phyloP scores from a whole-genome alignment of 1,284 basidiomycete genomes.

The Ustilago curta region DNA sequence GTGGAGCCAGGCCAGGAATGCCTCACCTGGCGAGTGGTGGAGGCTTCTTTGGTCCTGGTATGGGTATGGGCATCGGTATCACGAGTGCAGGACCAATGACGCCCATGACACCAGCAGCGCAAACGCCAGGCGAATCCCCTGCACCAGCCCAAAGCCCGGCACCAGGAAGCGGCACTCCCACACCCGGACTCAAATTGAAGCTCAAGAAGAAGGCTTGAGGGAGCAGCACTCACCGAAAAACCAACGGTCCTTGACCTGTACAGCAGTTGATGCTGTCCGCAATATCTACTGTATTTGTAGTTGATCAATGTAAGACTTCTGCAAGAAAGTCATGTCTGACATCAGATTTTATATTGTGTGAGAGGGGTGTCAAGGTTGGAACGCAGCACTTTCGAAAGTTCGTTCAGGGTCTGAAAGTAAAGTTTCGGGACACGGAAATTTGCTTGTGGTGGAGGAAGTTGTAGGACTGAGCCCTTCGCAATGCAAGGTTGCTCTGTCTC shows the following conservation, averaged over 20 bases:
- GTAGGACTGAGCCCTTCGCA: slow-evolving; percentile 7
- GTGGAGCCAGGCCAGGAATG: slow-evolving; percentile 38
- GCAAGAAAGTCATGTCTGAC: not conserved
- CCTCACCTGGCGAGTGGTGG: slow-evolving; percentile 43
- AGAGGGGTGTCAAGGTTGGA: not conserved
- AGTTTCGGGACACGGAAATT: slow-evolving; percentile 30
- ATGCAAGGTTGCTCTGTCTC: not conserved
- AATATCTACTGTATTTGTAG: slow-evolving; percentile 40
- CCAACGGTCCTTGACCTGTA: not conserved
- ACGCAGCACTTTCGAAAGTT: not conserved
- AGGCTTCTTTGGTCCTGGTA: slow-evolving; percentile 51
- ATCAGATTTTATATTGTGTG: not conserved
- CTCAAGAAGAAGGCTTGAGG: slow-evolving; percentile 52
- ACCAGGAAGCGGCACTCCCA: slow-evolving; percentile 31
- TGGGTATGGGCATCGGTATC: slow-evolving; percentile 49
- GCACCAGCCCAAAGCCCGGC: slow-evolving; percentile 35
- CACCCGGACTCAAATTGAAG: slow-evolving; percentile 49
- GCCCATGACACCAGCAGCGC: slow-evolving; percentile 33
- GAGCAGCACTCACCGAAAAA: not conserved
- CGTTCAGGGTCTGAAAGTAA: slow-evolving; percentile 1
- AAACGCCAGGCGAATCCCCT: slow-evolving; percentile 38
- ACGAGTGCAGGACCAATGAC: slow-evolving; percentile 46
- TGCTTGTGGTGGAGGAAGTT: slow-evolving; percentile 11
- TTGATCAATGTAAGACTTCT: not conserved
- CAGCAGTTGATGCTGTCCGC: not conserved